Conservation (phyloP, 352 stramenopile species). For the Phytophthora hibernalis region DNA sequence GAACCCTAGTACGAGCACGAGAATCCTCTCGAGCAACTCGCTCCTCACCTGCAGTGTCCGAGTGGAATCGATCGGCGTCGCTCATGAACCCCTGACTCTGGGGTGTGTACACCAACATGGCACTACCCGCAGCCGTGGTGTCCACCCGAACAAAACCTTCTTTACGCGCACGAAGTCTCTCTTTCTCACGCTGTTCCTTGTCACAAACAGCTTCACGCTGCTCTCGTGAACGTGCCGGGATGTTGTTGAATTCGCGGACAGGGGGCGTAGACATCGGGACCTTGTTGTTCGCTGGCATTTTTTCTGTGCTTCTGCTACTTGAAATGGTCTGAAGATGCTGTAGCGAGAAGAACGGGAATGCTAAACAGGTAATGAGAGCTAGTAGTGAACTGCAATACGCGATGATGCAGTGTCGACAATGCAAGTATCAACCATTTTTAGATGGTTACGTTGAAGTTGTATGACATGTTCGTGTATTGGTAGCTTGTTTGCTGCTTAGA, state of each 20-base stretch:
- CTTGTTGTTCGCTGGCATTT: slow-evolving; percentile 30
- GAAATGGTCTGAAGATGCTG: background rate
- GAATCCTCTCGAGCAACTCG: slow-evolving; percentile 62
- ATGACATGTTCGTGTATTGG: background rate
- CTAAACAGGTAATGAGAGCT: background rate
- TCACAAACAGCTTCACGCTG: slow-evolving; percentile 75
- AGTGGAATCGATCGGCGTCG: slow-evolving; percentile 90
- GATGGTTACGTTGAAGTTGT: slow-evolving; percentile 22
- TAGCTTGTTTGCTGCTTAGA: slow-evolving; percentile 32
- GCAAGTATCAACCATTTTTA: slow-evolving; percentile 23
- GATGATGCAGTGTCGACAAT: too few relatives aligned
- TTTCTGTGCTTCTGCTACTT: background rate
- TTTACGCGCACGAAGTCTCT: slow-evolving; percentile 66
- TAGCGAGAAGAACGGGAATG: slow-evolving; percentile 17
- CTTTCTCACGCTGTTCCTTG: slow-evolving; percentile 85
- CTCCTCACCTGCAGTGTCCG: slow-evolving; percentile 89
- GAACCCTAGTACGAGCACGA: slow-evolving; percentile 54
- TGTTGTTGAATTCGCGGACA: slow-evolving; percentile 76
- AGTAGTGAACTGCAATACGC: too few relatives aligned
- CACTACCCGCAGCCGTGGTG: slow-evolving; percentile 65
- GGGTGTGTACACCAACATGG: slow-evolving; percentile 72
- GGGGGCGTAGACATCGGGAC: background rate
- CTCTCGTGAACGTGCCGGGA: slow-evolving; percentile 68
- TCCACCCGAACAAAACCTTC: slow-evolving; percentile 77
- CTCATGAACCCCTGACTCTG: slow-evolving; percentile 82